These are phyloP conservation scores for Apiotrichum montevideense DNA, from an alignment of 1,284 basidiomycete species.

Conservation along the genomic window DNA sequence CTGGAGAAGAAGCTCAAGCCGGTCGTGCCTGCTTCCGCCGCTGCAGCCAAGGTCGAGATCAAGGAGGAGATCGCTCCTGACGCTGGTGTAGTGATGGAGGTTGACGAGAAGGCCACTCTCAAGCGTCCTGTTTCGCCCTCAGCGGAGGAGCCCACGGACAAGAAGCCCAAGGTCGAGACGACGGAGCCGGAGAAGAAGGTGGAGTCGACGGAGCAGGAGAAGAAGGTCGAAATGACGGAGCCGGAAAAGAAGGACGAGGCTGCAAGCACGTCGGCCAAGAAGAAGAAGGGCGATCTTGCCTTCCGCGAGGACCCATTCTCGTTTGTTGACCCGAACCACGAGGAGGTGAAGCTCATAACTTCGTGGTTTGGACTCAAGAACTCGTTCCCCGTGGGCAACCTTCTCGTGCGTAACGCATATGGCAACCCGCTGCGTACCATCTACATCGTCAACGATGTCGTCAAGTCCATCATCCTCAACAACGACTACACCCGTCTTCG, in stretches of 20 bases:
- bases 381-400: slow-evolving; percentile 56
- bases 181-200: too few relatives aligned
- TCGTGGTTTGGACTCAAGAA: slow-evolving; percentile 66
- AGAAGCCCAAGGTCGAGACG: slow-evolving; percentile 19
- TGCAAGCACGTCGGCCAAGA: slow-evolving; percentile 21
- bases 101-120: slow-evolving; percentile 22
- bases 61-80: slow-evolving; percentile 7
- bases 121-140: slow-evolving; percentile 27
- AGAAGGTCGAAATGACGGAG: too few relatives aligned
- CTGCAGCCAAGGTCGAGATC: slow-evolving; percentile 7
- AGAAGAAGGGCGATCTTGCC: slow-evolving; percentile 47
- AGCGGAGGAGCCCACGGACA: slow-evolving; percentile 12
- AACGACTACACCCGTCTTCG: slow-evolving; percentile 84
- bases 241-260: too few relatives aligned
- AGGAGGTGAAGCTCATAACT: slow-evolving; percentile 59
- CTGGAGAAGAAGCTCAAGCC: slow-evolving; percentile 54
- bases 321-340: slow-evolving; percentile 66
- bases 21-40: neutral
- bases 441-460: slow-evolving; percentile 81
- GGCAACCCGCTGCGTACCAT: slow-evolving; percentile 73
- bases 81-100: slow-evolving; percentile 9
- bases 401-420: slow-evolving; percentile 81
- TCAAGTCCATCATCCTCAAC: slow-evolving; percentile 68
- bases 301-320: slow-evolving; percentile 92
- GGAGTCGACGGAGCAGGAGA: too few relatives aligned